phyloP scores from a whole-genome alignment of 2,329 filamentous ascomycete species.

The Fusarium pseudograminearum region DNA sequence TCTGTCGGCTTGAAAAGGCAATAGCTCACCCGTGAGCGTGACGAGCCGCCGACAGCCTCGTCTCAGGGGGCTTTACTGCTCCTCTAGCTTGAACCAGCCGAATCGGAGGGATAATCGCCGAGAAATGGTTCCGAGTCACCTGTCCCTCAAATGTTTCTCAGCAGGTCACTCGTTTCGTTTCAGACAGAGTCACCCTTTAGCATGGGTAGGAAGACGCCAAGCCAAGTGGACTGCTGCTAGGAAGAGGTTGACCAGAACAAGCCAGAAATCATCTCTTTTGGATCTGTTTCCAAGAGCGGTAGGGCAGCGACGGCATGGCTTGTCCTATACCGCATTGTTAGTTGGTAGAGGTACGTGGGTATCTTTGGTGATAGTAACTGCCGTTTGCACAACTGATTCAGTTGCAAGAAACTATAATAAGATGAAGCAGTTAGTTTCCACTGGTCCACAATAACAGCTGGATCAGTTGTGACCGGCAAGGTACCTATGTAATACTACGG shows the following conservation, averaged over 20 bases:
- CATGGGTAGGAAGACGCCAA: constrained; percentile 29
- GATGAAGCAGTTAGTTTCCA: constrained; percentile 24
- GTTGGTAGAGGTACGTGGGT: constrained; percentile 24
- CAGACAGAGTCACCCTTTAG: constrained; percentile 36
- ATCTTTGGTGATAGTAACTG: constrained; percentile 5
- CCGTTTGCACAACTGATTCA: constrained; percentile 13
- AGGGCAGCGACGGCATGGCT: constrained; percentile 22
- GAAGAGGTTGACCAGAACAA: constrained; percentile 7
- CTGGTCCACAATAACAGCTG: neutral
- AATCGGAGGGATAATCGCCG: constrained; percentile 19
- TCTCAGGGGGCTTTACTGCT: constrained; percentile 38
- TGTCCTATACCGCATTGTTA: constrained; percentile 17
- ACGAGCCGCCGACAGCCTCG: constrained; percentile 34
- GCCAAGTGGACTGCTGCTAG: constrained; percentile 20
- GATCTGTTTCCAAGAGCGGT: constrained; percentile 25
- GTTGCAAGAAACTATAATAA: constrained; percentile 16
- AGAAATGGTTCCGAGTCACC: constrained; percentile 10
- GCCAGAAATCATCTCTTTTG: constrained; percentile 1
- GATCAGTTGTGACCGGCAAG: constrained; percentile 16
- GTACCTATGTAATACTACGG: neutral
- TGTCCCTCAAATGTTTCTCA: constrained; percentile 35
- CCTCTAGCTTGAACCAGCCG: neutral
- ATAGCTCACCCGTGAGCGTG: constrained; percentile 24
- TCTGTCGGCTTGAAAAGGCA: constrained; percentile 1
- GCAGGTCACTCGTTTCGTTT: constrained; percentile 38